Evolutionary conservation across 1,284 basidiomycete species (phyloP).

Genomic region (Gomphus sp.): DNA sequence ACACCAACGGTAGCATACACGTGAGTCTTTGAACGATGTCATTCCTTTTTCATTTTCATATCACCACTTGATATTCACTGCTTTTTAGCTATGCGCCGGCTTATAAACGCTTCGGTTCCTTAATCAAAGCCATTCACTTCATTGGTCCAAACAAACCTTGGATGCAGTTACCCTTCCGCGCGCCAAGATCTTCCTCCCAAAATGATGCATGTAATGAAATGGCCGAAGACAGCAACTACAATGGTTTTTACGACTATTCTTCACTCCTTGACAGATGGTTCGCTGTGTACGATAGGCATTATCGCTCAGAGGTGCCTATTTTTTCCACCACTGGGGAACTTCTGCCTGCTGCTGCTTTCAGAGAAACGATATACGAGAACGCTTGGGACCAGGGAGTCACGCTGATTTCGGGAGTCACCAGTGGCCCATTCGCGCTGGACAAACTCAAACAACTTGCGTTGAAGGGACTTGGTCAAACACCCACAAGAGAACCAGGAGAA

Average conservation of each 20-base stretch:
- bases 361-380: constrained; percentile 59
- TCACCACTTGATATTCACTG: constrained; percentile 3
- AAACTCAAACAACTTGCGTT: constrained; percentile 62
- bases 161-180: constrained; percentile 60
- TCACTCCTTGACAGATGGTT: constrained; percentile 89
- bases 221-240: not conserved
- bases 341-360: constrained; percentile 41
- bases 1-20: constrained; percentile 97
- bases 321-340: not conserved
- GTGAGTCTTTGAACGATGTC: constrained; percentile 37
- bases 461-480: constrained; percentile 37
- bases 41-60: constrained; percentile 12
- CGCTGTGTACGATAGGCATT: constrained; percentile 57
- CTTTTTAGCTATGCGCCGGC: constrained; percentile 80
- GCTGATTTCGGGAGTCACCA: constrained; percentile 16
- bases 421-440: constrained; percentile 42
- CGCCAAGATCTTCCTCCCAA: constrained; percentile 23
- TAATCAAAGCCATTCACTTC: constrained; percentile 89
- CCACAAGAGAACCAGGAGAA: constrained; percentile 26
- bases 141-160: constrained; percentile 94
- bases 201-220: not conserved
- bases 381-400: constrained; percentile 54
- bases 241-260: constrained; percentile 52
- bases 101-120: constrained; percentile 84
- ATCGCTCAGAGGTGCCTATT: constrained; percentile 36